A percentile compares a stretch with the other conserved stretches of the same genome.
Evolutionary conservation across 331 rosid genomes (phyloP).

Genomic region (Cucumis variabilis): DNA sequence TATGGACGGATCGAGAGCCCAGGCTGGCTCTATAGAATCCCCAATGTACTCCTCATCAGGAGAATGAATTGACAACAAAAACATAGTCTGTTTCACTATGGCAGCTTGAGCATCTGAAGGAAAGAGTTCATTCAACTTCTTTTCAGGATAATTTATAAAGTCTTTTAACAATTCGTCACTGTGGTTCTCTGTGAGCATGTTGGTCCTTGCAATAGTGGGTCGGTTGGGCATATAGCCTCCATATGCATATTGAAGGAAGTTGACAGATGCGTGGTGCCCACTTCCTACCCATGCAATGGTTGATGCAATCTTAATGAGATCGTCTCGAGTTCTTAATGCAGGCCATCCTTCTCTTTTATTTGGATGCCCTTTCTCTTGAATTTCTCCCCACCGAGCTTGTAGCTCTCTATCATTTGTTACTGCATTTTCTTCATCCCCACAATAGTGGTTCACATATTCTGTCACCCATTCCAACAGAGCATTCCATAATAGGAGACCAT

Average conservation of each 20-base stretch:
- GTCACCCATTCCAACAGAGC: slow-evolving; percentile 34
- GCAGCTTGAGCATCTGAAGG: not conserved
- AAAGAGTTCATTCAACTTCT: not conserved
- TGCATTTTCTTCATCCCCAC: not conserved
- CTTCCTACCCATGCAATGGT: slow-evolving; percentile 1
- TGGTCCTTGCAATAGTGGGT: not conserved
- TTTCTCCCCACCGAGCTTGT: slow-evolving; percentile 32
- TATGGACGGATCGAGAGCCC: not conserved
- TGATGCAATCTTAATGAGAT: not conserved
- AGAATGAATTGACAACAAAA: not conserved
- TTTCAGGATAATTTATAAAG: not conserved
- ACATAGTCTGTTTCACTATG: not conserved
- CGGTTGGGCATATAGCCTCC: not conserved
- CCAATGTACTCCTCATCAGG: slow-evolving; percentile 21
- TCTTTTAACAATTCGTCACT: not conserved
- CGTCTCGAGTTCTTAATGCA: not conserved
- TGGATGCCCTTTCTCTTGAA: slow-evolving; percentile 36
- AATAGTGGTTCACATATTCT: slow-evolving; percentile 32
- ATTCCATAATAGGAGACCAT: slow-evolving; percentile 39
- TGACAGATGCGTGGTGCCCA: not conserved
- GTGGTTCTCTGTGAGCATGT: not conserved
- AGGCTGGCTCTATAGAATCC: not conserved
- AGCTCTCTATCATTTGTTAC: slow-evolving; percentile 35
- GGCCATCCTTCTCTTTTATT: slow-evolving; percentile 41
- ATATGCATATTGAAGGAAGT: not conserved